Conservation (phyloP, 2,329 filamentous ascomycete genomes). For the Cladosporium sp. region DNA sequence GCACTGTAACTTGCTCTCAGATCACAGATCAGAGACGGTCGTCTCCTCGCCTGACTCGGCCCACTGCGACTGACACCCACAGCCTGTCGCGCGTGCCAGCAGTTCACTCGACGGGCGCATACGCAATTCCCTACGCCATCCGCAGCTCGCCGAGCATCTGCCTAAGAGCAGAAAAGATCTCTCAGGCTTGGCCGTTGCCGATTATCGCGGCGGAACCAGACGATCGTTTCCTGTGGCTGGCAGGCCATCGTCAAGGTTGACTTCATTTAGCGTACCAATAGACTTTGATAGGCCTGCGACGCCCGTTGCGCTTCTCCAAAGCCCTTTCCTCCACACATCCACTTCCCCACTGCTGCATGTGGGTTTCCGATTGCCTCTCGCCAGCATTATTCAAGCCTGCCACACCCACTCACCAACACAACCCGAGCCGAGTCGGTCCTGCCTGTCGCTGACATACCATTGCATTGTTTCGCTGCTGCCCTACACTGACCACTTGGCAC, state of each 20-base stretch:
- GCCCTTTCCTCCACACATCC: background rate
- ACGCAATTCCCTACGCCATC: background rate
- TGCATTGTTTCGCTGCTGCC: background rate
- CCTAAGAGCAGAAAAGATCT: too few relatives aligned
- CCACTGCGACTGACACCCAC: background rate
- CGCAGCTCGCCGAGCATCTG: too few relatives aligned
- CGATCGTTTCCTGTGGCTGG: background rate
- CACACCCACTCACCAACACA: background rate
- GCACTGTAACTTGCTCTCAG: background rate
- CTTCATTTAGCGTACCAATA: background rate
- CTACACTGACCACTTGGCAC: background rate
- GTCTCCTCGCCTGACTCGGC: background rate
- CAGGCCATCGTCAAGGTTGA: background rate
- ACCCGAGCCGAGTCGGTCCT: background rate
- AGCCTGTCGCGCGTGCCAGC: background rate
- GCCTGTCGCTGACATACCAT: background rate
- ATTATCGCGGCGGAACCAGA: background rate
- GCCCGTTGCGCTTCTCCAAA: background rate
- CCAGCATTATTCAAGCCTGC: background rate
- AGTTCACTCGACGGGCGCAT: background rate
- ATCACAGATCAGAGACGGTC: background rate
- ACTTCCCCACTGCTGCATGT: slow-evolving; percentile 4
- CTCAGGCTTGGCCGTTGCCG: background rate
- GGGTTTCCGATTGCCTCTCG: background rate
- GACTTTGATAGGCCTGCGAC: background rate